phyloP scores from a whole-genome alignment of 1,284 basidiomycete genomes.

The Pholiota adiposa region DNA sequence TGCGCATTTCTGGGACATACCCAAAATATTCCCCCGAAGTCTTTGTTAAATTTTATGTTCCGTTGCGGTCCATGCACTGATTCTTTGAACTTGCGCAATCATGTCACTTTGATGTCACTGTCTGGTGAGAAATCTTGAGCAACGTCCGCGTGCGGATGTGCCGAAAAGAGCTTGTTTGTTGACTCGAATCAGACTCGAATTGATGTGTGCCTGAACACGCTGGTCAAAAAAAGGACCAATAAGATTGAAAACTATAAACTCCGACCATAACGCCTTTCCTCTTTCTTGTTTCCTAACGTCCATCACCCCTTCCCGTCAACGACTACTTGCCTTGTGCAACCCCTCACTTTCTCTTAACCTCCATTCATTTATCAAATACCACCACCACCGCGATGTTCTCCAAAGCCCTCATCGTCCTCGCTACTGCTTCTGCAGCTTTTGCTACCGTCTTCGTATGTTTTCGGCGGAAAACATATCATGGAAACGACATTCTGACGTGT shows the following conservation, averaged over 20 bases:
- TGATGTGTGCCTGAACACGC: constrained; percentile 12
- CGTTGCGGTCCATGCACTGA: too few species aligned
- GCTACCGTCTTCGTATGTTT: constrained; percentile 63
- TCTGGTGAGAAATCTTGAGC: background rate
- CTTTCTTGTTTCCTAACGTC: constrained; percentile 24
- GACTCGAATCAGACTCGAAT: background rate
- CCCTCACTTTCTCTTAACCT: constrained; percentile 41
- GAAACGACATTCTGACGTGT: constrained; percentile 5
- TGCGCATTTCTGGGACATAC: too few species aligned
- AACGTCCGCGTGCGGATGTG: background rate
- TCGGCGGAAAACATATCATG: background rate
- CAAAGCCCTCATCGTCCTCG: constrained; percentile 53
- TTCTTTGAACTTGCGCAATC: too few species aligned
- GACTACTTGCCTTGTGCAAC: constrained; percentile 27
- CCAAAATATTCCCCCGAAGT: too few species aligned
- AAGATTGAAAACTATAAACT: constrained; percentile 26
- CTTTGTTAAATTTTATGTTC: too few species aligned
- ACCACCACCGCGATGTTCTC: constrained; percentile 52
- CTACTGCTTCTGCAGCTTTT: constrained; percentile 55
- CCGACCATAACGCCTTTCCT: constrained; percentile 18
- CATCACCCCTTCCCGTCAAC: constrained; percentile 26
- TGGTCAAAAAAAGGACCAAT: constrained; percentile 13
- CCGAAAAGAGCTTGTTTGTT: background rate
- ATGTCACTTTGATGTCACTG: too few species aligned
- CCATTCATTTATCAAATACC: constrained; percentile 36